These are phyloP conservation scores for Verticillium alfalfae DNA, from an alignment of 2,329 filamentous ascomycete genomes.

Conservation along the genomic window DNA sequence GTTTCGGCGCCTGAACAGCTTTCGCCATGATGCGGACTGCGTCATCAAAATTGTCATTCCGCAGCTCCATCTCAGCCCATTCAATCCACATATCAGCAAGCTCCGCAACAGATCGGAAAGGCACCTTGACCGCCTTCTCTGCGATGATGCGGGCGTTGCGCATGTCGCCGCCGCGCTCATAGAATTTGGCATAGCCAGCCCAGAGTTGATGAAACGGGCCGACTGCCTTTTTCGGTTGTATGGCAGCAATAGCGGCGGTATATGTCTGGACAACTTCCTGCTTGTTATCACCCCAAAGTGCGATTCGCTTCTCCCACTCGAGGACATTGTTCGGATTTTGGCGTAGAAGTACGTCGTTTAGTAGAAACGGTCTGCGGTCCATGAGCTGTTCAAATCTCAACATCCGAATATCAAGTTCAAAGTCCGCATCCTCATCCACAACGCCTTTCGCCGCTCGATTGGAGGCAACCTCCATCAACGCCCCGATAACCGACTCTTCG, in stretches of 20 bases:
- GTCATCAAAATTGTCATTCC: conserved; percentile 92
- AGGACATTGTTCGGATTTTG: conserved; percentile 95
- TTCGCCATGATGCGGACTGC: conserved; percentile 96
- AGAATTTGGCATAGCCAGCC: conserved; percentile 96
- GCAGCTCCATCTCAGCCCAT: conserved; percentile 97
- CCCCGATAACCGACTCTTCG: conserved; percentile 90
- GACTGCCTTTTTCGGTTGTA: conserved; percentile 88
- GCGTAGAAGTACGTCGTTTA: conserved; percentile 90
- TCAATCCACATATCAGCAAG: conserved; percentile 98
- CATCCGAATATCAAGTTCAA: conserved; percentile 94
- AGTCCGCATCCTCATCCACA: conserved; percentile 77
- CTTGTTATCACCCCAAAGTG: conserved; percentile 90
- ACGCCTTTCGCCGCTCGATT: conserved; percentile 72
- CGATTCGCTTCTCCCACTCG: conserved; percentile 97
- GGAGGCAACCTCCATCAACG: conserved; percentile 84
- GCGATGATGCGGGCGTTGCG: conserved; percentile 85
- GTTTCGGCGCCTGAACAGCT: conserved; percentile 91
- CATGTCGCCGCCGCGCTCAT: conserved; percentile 81
- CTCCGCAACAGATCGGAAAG: conserved; percentile 95
- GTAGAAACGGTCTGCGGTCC: conserved; percentile 90
- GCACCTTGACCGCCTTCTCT: conserved; percentile 96
- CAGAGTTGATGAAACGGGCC: conserved; percentile 93
- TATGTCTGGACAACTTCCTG: conserved; percentile 90
- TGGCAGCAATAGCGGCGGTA: conserved; percentile 85
- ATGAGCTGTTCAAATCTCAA: conserved; percentile 97